Evolutionary conservation across 768 basidiomycete genomes (phyloP), one percentile per base, ranked within the genome.

Genomic region (Fibroporia radiculosa): DNA sequence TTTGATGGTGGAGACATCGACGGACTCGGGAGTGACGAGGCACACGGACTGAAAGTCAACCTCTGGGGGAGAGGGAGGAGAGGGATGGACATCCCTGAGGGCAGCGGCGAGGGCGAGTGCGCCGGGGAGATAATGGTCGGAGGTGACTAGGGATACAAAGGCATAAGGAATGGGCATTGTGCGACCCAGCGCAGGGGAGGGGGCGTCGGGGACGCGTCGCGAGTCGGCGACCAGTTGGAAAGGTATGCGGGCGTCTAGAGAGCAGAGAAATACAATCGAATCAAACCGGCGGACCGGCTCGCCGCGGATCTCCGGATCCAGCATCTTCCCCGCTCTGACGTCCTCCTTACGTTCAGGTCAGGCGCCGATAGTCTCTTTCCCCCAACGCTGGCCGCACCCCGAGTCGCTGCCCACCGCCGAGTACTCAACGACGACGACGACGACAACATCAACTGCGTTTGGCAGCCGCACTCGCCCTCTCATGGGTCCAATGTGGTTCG

Each of bases 121-220:
- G 43, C 96, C 96, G 26, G 91, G 90, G 42, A 98, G 82, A 68
- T 99, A 99, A 22, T 74, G 71, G 61, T 93, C 85, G 25, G 92
- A 90, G 45, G 95, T 92, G 57, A 98, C 67, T 53, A 99, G 84
- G 32, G 95, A 90, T 54, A 85, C 90, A 63, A 96, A 89, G 56
- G 89, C 90, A 74, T 77, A 82, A 62, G 69, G 70, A 69, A 57
- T 46, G 65, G 79, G 71, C 84, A 84, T 85, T 58, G 55, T 62
- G 55, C 50, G 27, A 53, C 48, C 52, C 42, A 38, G 25, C 42
- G 36, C 48, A 48, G 47, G 45, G 47, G 42, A 46, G 35, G 36
- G 36, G 25, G 44, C 50, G 53, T 51, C 50, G 50, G 26, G 43
- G 53, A 49, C 53, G 53, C 48, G 48, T 33, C 26, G 47, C 35